A percentile compares a stretch with the other conserved stretches of the same genome.
Evolutionary conservation across 768 basidiomycete genomes (phyloP).

Genomic region (Trametes elegans): DNA sequence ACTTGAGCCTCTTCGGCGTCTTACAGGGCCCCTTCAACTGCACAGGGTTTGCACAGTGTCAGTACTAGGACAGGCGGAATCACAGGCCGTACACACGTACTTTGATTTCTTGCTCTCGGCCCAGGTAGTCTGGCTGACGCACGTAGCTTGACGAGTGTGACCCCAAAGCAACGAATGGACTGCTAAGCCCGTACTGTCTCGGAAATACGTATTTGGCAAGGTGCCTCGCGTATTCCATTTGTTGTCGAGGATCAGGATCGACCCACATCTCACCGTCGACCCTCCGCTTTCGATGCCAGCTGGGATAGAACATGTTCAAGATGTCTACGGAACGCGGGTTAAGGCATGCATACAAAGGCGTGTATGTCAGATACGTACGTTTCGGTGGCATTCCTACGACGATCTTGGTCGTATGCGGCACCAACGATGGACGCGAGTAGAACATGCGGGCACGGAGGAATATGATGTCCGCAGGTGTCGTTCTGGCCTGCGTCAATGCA

Average conservation of each 20-base stretch:
- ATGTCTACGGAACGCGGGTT: conserved; percentile 45
- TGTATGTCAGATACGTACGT: conserved; percentile 44
- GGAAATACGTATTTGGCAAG: conserved; percentile 86
- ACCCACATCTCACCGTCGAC: conserved; percentile 30
- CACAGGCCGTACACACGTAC: too few relatives aligned
- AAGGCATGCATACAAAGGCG: neutral
- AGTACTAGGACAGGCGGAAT: neutral
- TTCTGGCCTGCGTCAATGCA: conserved; percentile 27
- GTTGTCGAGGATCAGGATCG: conserved; percentile 46
- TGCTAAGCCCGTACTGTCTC: conserved; percentile 67
- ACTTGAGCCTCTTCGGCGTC: conserved; percentile 73
- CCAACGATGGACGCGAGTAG: conserved; percentile 58
- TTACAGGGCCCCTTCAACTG: conserved; percentile 44
- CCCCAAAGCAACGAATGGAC: conserved; percentile 45
- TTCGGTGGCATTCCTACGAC: conserved; percentile 64
- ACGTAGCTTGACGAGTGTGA: conserved; percentile 11
- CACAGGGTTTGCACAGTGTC: neutral
- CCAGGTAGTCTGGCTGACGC: conserved; percentile 44
- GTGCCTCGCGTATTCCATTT: conserved; percentile 53
- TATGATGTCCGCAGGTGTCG: conserved; percentile 48
- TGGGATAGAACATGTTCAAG: conserved; percentile 54
- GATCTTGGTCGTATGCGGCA: conserved; percentile 49
- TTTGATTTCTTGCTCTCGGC: conserved; percentile 71
- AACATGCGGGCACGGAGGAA: conserved; percentile 60
- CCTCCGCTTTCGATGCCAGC: conserved; percentile 36